These are phyloP conservation scores for Colletotrichum lentis DNA, from an alignment of 2,329 filamentous ascomycete species.

Conservation along the genomic window DNA sequence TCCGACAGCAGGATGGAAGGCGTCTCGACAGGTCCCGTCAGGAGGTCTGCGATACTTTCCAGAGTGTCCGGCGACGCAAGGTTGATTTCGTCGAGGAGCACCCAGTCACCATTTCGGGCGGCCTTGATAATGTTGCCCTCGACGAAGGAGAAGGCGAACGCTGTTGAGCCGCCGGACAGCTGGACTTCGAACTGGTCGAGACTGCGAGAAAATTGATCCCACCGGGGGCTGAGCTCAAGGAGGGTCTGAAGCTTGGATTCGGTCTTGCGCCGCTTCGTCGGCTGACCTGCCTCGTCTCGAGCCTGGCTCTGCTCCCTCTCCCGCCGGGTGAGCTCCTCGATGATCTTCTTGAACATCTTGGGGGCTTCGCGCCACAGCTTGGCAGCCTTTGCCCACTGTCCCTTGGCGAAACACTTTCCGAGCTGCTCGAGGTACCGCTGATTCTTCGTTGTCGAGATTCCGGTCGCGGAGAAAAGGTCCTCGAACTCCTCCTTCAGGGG, in stretches of 20 bases:
- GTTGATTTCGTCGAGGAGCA: slow-evolving; percentile 96
- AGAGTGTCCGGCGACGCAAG: slow-evolving; percentile 93
- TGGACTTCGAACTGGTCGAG: slow-evolving; percentile 83
- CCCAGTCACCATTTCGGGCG: slow-evolving; percentile 95
- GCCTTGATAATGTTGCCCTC: slow-evolving; percentile 97
- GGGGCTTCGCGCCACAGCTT: slow-evolving; percentile 90
- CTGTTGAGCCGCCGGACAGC: slow-evolving; percentile 73
- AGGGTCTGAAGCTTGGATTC: slow-evolving; percentile 72
- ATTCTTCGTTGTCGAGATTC: slow-evolving; percentile 87
- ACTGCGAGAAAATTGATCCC: slow-evolving; percentile 80
- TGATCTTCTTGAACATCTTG: slow-evolving; percentile 80
- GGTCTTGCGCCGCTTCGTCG: slow-evolving; percentile 74
- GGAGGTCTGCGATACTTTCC: slow-evolving; percentile 89
- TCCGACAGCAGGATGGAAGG: slow-evolving; percentile 92
- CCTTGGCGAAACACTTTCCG: slow-evolving; percentile 78
- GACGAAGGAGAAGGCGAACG: slow-evolving; percentile 92
- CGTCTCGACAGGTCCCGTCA: slow-evolving; percentile 74
- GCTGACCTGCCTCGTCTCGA: slow-evolving; percentile 57
- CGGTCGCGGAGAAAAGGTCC: slow-evolving; percentile 82
- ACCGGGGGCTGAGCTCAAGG: slow-evolving; percentile 68
- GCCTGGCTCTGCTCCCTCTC: slow-evolving; percentile 51
- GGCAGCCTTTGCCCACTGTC: slow-evolving; percentile 86
- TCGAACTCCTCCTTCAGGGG: slow-evolving; percentile 95
- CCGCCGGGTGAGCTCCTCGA: slow-evolving; percentile 62
- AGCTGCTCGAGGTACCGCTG: slow-evolving; percentile 84